Conservation (phyloP, 2,329 filamentous ascomycete genomes). For the Didymella pomorum region DNA sequence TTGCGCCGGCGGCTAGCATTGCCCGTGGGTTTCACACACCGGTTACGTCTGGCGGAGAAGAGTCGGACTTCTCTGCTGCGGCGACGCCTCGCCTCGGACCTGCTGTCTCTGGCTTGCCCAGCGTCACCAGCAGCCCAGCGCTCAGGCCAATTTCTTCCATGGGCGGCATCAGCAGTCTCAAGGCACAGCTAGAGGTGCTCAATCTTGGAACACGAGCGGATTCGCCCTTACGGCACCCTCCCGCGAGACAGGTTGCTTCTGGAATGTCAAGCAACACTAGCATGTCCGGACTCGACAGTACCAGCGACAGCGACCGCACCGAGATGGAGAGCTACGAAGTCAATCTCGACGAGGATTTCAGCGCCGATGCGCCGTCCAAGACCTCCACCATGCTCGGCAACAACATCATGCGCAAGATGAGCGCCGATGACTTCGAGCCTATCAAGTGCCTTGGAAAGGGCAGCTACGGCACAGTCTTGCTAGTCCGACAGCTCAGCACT, state of each 20-base stretch:
- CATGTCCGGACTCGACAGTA: slow-evolving; percentile 59
- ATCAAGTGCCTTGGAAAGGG: slow-evolving; percentile 94
- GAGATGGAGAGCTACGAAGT: slow-evolving; percentile 87
- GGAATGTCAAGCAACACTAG: slow-evolving; percentile 64
- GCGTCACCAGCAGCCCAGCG: slow-evolving; percentile 62
- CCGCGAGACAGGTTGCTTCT: slow-evolving; percentile 42
- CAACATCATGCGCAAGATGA: slow-evolving; percentile 81
- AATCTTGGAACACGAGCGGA: slow-evolving; percentile 69
- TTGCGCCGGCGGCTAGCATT: slow-evolving; percentile 43
- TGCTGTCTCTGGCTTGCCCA: slow-evolving; percentile 54
- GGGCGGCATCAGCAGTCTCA: slow-evolving; percentile 83
- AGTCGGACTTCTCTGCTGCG: slow-evolving; percentile 59
- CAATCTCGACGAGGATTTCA: slow-evolving; percentile 84
- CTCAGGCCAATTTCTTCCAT: slow-evolving; percentile 59
- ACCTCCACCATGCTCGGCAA: slow-evolving; percentile 42
- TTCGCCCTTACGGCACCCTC: slow-evolving; percentile 58
- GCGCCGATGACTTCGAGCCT: slow-evolving; percentile 86
- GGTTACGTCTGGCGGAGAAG: slow-evolving; percentile 62
- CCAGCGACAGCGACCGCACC: slow-evolving; percentile 71
- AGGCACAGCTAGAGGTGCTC: slow-evolving; percentile 80
- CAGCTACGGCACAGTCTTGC: slow-evolving; percentile 90
- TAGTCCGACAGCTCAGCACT: slow-evolving; percentile 88
- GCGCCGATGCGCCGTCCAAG: slow-evolving; percentile 60
- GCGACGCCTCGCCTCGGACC: slow-evolving; percentile 54
- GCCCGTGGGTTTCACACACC: slow-evolving; percentile 62